Conservation (phyloP, 2,329 filamentous ascomycete species). For the Pseudocercospora fijiensis region DNA sequence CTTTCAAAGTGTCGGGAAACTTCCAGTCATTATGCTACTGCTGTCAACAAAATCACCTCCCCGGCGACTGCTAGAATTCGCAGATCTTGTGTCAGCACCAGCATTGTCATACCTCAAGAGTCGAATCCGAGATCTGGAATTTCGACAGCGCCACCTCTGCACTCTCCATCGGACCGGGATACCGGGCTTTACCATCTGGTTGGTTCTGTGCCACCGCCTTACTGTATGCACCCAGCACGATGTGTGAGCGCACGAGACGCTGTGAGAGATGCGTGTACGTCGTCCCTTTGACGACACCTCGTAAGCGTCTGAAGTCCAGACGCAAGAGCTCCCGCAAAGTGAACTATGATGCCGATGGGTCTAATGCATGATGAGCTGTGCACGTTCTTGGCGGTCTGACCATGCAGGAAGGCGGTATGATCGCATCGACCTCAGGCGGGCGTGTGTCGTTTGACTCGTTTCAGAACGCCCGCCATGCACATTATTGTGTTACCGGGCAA, state of each 20-base stretch:
- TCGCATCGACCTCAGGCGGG: conserved; percentile 11
- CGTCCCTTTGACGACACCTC: neutral
- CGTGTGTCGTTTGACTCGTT: conserved; percentile 11
- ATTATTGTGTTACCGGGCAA: conserved; percentile 13
- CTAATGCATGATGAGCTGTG: conserved; percentile 21
- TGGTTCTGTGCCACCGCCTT: conserved; percentile 19
- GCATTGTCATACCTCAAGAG: conserved; percentile 31
- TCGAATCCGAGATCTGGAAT: conserved; percentile 37
- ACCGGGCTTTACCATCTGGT: conserved; percentile 15
- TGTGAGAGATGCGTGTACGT: neutral
- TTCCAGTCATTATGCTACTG: conserved; percentile 35
- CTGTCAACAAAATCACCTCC: conserved; percentile 9
- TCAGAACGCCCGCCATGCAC: conserved; percentile 3
- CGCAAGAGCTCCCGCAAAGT: neutral
- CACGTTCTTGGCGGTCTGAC: conserved; percentile 8
- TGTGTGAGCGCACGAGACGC: conserved; percentile 7
- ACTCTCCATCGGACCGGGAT: neutral
- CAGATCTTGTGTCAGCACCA: neutral
- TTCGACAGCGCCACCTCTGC: conserved; percentile 31
- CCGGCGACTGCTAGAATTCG: neutral
- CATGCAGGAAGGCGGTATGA: conserved; percentile 10
- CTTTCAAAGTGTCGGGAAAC: conserved; percentile 35
- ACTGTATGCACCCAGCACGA: conserved; percentile 21
- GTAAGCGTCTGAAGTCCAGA: neutral
- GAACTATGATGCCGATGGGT: conserved; percentile 3